Evolutionary conservation across 106 monocot species (phyloP).

Genomic region (Dioscorea zingiberensis): DNA sequence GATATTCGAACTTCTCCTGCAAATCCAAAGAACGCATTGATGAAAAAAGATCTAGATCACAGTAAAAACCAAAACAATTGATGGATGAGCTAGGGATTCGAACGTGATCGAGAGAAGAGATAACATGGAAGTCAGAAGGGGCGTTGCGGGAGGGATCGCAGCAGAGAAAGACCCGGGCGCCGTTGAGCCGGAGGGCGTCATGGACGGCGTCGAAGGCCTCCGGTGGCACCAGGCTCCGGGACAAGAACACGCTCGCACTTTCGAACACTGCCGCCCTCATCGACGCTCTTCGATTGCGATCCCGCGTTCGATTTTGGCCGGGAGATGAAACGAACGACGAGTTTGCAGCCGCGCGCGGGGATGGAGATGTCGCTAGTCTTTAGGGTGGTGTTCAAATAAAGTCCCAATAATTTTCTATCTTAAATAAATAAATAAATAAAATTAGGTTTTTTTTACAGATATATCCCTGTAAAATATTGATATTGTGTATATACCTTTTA

Average conservation of each 20-base stretch:
- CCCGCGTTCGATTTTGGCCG: too few species aligned
- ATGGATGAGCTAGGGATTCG: not conserved
- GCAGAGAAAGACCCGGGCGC: constrained; percentile 75
- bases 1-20: constrained; percentile 90
- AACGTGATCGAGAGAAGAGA: constrained; percentile 68
- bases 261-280: constrained; percentile 46
- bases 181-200: constrained; percentile 88
- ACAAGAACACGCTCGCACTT: constrained; percentile 79
- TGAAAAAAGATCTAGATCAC: not conserved
- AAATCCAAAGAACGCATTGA: not conserved
- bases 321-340: too few species aligned
- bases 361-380: too few species aligned
- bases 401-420: too few species aligned
- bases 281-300: not conserved
- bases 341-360: too few species aligned
- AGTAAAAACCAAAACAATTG: too few species aligned
- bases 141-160: constrained; percentile 64
- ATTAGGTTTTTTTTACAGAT: too few species aligned
- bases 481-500: too few species aligned
- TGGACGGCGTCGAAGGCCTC: constrained; percentile 85
- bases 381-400: too few species aligned
- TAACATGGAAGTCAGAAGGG: constrained; percentile 80
- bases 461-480: too few species aligned
- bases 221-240: constrained; percentile 73
- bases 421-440: too few species aligned